phyloP scores from a whole-genome alignment of 2,329 filamentous ascomycete species.

The Colletotrichum liriopes region DNA sequence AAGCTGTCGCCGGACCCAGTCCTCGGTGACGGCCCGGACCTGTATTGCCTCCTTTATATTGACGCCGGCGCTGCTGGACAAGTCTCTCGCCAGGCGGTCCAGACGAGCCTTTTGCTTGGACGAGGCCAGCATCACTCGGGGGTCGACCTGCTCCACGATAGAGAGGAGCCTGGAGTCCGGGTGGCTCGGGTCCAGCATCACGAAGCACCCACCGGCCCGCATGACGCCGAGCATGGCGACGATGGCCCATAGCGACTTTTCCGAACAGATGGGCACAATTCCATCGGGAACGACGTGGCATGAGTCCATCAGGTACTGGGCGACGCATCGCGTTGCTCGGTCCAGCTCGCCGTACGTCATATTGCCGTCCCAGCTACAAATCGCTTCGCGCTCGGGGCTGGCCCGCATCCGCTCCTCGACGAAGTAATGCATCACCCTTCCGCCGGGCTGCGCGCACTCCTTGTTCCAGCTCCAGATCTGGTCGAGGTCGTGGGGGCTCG shows the following conservation, averaged over 20 bases:
- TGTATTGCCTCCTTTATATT: background rate
- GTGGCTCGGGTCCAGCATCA: slow-evolving; percentile 39
- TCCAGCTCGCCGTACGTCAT: slow-evolving; percentile 50
- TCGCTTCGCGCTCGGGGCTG: slow-evolving; percentile 3
- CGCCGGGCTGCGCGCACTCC: background rate
- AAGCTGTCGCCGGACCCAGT: background rate
- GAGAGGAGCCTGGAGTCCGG: background rate
- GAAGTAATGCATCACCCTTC: slow-evolving; percentile 4
- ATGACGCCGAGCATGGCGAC: slow-evolving; percentile 47
- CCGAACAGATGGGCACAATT: slow-evolving; percentile 50
- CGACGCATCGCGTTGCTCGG: slow-evolving; percentile 5
- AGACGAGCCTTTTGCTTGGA: background rate
- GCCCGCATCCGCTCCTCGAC: background rate
- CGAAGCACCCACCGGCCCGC: slow-evolving; percentile 47
- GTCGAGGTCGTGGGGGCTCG: background rate
- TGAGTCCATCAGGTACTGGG: background rate
- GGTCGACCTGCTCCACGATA: background rate
- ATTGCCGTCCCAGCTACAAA: slow-evolving; percentile 52
- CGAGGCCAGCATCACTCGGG: background rate
- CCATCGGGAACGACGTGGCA: slow-evolving; percentile 46
- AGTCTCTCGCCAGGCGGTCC: background rate
- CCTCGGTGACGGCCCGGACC: background rate
- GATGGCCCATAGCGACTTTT: slow-evolving; percentile 45
- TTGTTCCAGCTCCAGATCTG: background rate
- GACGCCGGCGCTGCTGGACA: background rate